These are phyloP conservation scores for Boeremia exigua DNA, from an alignment of 2,329 filamentous ascomycete genomes.

Conservation along the genomic window DNA sequence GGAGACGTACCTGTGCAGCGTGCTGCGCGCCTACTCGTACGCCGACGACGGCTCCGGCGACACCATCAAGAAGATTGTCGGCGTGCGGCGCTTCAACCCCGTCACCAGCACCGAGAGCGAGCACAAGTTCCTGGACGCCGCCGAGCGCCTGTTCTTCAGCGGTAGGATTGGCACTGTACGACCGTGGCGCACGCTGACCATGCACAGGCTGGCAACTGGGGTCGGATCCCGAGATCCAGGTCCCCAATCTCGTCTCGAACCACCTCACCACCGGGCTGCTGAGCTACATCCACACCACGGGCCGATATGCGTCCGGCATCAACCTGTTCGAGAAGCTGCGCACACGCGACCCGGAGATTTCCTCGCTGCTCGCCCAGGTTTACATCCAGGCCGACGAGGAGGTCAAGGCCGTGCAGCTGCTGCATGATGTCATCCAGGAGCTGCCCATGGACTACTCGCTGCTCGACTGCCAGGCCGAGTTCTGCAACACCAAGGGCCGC, in stretches of 20 bases:
- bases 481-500: slow-evolving; percentile 86
- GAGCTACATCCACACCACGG: slow-evolving; percentile 94
- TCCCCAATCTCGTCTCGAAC: slow-evolving; percentile 95
- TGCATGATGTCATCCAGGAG: slow-evolving; percentile 88
- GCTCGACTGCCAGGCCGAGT: slow-evolving; percentile 91
- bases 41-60: slow-evolving; percentile 95
- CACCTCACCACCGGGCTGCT: slow-evolving; percentile 92
- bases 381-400: slow-evolving; percentile 96
- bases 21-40: slow-evolving; percentile 93
- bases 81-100: slow-evolving; percentile 95
- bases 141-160: slow-evolving; percentile 93
- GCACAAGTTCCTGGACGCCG: slow-evolving; percentile 92
- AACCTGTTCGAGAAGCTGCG: slow-evolving; percentile 97
- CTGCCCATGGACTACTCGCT: slow-evolving; percentile 98
- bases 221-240: slow-evolving; percentile 95
- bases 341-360: slow-evolving; percentile 88
- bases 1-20: slow-evolving; percentile 95
- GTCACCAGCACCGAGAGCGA: slow-evolving; percentile 98
- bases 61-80: slow-evolving; percentile 94
- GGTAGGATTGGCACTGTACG: slow-evolving; percentile 57
- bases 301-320: slow-evolving; percentile 91
- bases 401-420: slow-evolving; percentile 87
- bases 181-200: slow-evolving; percentile 10
- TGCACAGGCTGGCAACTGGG: slow-evolving; percentile 82
- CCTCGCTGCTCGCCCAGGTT: slow-evolving; percentile 87